Conservation (phyloP, 768 basidiomycete species). For the Boletus tomentosulus region DNA sequence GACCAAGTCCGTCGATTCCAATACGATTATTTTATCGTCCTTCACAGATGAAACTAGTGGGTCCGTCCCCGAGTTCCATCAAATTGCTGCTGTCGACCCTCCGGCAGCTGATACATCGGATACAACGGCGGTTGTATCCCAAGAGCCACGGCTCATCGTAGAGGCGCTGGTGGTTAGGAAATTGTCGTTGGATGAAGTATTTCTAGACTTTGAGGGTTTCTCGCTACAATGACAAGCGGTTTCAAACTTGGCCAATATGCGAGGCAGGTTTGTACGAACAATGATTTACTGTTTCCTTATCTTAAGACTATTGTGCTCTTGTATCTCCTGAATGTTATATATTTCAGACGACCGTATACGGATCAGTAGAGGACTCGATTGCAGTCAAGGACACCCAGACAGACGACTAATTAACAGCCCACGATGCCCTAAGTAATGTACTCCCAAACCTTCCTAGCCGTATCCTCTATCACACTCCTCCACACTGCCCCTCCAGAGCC, state of each 20-base stretch:
- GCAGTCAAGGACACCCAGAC: too few relatives aligned
- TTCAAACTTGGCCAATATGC: neutral
- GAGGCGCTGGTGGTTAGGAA: conserved; percentile 79
- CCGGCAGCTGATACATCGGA: conserved; percentile 1
- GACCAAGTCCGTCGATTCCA: neutral
- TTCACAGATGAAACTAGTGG: conserved; percentile 7
- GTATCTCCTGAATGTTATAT: neutral
- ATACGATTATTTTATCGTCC: neutral
- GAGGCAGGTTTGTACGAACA: neutral
- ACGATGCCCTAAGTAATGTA: conserved; percentile 8
- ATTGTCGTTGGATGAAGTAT: conserved; percentile 70
- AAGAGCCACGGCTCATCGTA: conserved; percentile 62
- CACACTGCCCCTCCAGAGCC: conserved; percentile 31
- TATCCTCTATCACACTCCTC: conserved; percentile 28
- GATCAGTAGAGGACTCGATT: too few relatives aligned
- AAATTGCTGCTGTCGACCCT: conserved; percentile 28
- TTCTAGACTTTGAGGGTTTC: conserved; percentile 71
- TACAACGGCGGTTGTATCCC: neutral
- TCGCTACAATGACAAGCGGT: conserved; percentile 17
- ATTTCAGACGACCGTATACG: neutral
- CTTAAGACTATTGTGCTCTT: neutral
- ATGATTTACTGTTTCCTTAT: neutral
- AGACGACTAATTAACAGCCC: too few relatives aligned
- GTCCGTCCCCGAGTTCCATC: conserved; percentile 31
- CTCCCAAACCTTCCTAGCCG: conserved; percentile 31